Percentiles rank a stretch among this genome's conserved stretches.
These are phyloP conservation scores for Phaeophleospora eucalypticola DNA, from an alignment of 2,329 filamentous ascomycete genomes.

Conservation along the genomic window DNA sequence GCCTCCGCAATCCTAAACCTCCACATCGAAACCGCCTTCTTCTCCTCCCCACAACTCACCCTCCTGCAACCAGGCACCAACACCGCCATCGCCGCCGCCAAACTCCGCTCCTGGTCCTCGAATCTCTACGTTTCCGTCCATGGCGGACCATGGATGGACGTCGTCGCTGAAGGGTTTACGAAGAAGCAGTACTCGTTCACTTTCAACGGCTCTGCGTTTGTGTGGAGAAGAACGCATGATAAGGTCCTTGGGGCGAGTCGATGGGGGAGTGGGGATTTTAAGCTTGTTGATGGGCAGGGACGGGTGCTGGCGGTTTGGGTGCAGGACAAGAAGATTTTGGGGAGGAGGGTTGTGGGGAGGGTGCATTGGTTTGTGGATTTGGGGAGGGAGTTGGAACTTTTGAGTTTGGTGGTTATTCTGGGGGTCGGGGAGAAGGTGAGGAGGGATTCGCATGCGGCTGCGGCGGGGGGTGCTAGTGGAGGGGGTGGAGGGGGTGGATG, in stretches of 20 bases:
- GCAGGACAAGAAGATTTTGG: conserved; percentile 1
- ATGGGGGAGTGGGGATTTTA: conserved; percentile 1
- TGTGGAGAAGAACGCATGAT: conserved; percentile 5
- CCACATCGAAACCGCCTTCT: background rate
- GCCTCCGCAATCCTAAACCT: background rate
- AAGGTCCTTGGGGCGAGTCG: background rate
- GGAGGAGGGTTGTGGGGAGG: conserved; percentile 6
- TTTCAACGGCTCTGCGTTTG: background rate
- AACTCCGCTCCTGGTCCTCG: background rate
- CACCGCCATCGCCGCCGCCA: background rate
- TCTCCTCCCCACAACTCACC: background rate
- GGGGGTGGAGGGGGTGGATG: background rate
- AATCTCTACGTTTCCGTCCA: background rate
- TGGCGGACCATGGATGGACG: background rate
- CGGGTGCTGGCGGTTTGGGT: conserved; percentile 4
- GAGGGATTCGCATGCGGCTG: background rate
- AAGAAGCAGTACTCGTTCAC: background rate
- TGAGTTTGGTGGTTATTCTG: conserved; percentile 2
- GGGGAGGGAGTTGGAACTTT: conserved; percentile 4
- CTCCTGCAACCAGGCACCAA: background rate
- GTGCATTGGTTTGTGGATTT: conserved; percentile 8
- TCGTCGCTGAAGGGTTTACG: conserved; percentile 1
- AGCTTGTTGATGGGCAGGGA: conserved; percentile 2
- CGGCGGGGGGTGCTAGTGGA: conserved; percentile 1
- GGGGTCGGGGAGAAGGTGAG: conserved; percentile 4